These are phyloP conservation scores for Diversispora eburnea DNA, from an alignment of 192 early-diverging fungal species.

Conservation along the genomic window DNA sequence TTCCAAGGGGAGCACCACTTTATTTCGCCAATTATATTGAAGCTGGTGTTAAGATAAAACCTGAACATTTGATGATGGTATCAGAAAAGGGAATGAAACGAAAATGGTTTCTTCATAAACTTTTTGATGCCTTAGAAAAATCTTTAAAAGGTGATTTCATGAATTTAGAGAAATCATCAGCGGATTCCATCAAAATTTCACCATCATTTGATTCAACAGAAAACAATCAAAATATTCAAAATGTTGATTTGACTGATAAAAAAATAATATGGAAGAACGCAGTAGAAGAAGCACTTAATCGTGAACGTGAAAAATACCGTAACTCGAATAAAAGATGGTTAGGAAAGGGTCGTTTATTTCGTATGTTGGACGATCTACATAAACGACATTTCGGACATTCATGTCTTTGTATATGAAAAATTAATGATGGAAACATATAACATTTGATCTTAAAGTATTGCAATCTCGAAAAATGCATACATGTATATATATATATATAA, in stretches of 20 bases:
- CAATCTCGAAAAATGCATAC: too few relatives aligned
- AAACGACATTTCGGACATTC: background rate
- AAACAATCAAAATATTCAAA: background rate
- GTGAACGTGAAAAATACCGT: background rate
- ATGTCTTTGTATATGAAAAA: background rate
- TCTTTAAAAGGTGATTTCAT: background rate
- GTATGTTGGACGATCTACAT: conserved; percentile 8
- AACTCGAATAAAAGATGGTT: background rate
- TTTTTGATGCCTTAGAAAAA: background rate
- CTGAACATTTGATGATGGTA: conserved; percentile 11
- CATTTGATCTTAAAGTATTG: too few relatives aligned
- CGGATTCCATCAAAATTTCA: background rate
- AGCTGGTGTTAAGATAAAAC: background rate
- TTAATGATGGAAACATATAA: too few relatives aligned
- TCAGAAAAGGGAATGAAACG: conserved; percentile 10
- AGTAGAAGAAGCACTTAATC: background rate
- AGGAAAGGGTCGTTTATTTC: background rate
- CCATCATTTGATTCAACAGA: background rate
- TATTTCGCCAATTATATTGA: background rate
- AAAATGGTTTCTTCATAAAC: conserved; percentile 1
- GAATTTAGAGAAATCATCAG: background rate
- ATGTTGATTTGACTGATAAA: background rate
- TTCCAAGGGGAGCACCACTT: background rate
- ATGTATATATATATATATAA: too few relatives aligned
- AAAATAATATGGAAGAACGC: background rate